phyloP scores from a whole-genome alignment of 2,329 filamentous ascomycete genomes.

The Penicillium sclerotigenum region DNA sequence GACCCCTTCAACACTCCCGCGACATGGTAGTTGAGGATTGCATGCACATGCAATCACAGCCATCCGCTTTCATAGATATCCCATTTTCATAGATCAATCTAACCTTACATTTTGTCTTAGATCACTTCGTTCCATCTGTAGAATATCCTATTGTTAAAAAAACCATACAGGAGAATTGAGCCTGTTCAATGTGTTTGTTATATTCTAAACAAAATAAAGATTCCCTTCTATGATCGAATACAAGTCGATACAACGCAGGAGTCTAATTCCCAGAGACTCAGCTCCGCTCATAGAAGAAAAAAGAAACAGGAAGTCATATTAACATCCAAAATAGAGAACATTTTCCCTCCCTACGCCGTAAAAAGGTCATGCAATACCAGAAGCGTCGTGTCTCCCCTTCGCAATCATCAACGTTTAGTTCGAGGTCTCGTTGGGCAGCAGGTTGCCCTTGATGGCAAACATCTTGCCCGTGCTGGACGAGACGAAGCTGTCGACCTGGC shows the following conservation, averaged over 20 bases:
- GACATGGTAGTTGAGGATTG: neutral
- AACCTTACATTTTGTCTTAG: neutral
- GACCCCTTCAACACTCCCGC: neutral
- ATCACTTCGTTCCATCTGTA: neutral
- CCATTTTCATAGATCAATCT: neutral
- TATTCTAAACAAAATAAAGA: conserved; percentile 12
- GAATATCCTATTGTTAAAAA: neutral
- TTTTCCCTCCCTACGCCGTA: conserved; percentile 44
- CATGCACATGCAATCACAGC: neutral
- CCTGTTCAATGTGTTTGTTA: conserved; percentile 10
- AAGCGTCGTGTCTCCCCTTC: conserved; percentile 29
- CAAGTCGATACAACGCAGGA: conserved; percentile 20
- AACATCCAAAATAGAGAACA: conserved; percentile 40
- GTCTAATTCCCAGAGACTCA: conserved; percentile 14
- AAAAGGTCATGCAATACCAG: conserved; percentile 42
- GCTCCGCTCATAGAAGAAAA: conserved; percentile 32
- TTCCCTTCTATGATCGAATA: conserved; percentile 23
- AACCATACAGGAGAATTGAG: neutral
- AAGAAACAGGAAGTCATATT: conserved; percentile 38
- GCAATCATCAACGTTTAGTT: conserved; percentile 32
- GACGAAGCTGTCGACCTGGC: conserved; percentile 94
- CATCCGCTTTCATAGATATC: neutral
- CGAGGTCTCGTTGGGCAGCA: conserved; percentile 55
- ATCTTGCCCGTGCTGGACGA: conserved; percentile 92
- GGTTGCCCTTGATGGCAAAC: conserved; percentile 82